phyloP scores from a whole-genome alignment of 768 basidiomycete genomes.

The Scleroderma bovista region DNA sequence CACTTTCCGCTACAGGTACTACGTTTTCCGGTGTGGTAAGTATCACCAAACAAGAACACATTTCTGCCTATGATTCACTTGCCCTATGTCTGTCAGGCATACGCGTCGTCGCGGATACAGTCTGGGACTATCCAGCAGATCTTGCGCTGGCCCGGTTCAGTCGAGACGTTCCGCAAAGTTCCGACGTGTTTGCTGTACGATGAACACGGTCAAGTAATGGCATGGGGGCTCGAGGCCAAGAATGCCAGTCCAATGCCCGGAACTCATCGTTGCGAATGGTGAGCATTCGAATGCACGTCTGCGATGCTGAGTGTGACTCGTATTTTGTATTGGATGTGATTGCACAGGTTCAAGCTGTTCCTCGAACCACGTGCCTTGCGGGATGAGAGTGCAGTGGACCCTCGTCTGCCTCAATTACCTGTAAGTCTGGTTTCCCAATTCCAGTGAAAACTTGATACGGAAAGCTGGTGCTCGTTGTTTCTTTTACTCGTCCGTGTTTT shows the following conservation, averaged over 20 bases:
- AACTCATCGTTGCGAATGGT: slow-evolving; percentile 55
- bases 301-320: neutral
- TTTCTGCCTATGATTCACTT: slow-evolving; percentile 4
- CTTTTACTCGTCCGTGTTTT: neutral
- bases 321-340: neutral
- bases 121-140: slow-evolving; percentile 80
- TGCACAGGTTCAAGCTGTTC: slow-evolving; percentile 76
- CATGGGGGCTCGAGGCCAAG: slow-evolving; percentile 88
- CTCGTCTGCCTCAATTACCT: slow-evolving; percentile 72
- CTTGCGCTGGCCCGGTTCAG: slow-evolving; percentile 78
- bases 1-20: slow-evolving; percentile 48
- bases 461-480: neutral
- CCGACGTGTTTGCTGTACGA: slow-evolving; percentile 85
- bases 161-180: slow-evolving; percentile 82
- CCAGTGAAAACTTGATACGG: no score
- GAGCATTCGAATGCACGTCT: neutral
- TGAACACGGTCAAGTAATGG: slow-evolving; percentile 62
- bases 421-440: slow-evolving; percentile 37
- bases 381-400: slow-evolving; percentile 65
- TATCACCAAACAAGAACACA: slow-evolving; percentile 8
- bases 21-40: slow-evolving; percentile 85
- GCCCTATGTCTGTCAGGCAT: slow-evolving; percentile 48
- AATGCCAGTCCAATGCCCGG: slow-evolving; percentile 67
- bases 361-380: slow-evolving; percentile 78
- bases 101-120: slow-evolving; percentile 79